Evolutionary conservation across 2,329 filamentous ascomycete species (phyloP).

Genomic region (Aspergillus hiratsukae): DNA sequence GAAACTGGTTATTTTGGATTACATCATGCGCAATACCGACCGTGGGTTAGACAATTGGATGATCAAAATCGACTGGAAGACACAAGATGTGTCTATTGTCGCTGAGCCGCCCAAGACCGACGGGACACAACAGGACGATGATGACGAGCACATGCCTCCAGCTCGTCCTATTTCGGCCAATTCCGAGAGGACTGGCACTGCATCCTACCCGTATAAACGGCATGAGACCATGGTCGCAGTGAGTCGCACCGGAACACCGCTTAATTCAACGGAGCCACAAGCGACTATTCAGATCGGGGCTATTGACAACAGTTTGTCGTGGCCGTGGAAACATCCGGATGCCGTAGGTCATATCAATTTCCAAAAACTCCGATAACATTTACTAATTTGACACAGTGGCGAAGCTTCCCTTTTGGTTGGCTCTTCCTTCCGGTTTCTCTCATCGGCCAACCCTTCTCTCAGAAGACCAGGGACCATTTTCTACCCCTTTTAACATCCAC

Average conservation of each 20-base stretch:
- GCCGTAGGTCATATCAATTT: conserved; percentile 51
- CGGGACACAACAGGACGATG: conserved; percentile 43
- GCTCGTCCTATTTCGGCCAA: conserved; percentile 60
- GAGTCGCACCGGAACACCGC: conserved; percentile 53
- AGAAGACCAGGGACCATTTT: conserved; percentile 90
- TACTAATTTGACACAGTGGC: conserved; percentile 48
- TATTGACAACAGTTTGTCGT: conserved; percentile 96
- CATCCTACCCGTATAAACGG: conserved; percentile 64
- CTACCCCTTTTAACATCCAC: conserved; percentile 92
- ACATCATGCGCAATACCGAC: conserved; percentile 98
- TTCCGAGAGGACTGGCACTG: conserved; percentile 35
- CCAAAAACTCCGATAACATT: neutral
- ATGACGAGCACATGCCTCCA: conserved; percentile 44
- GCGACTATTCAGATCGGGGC: conserved; percentile 75
- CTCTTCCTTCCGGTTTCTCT: conserved; percentile 94
- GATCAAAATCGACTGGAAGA: conserved; percentile 90
- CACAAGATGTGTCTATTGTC: conserved; percentile 75
- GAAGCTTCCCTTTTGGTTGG: conserved; percentile 96
- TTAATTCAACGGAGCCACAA: conserved; percentile 40
- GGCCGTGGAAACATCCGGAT: conserved; percentile 99
- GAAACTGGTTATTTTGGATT: conserved; percentile 94
- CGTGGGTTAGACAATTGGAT: conserved; percentile 98
- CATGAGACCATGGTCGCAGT: conserved; percentile 81
- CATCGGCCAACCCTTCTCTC: conserved; percentile 92
- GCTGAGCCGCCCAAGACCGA: conserved; percentile 74